Evolutionary conservation across 495 filamentous ascomycete genomes (phyloP), one percentile per base, ranked within the genome.

Genomic region (Annulohypoxylon moriforme): DNA sequence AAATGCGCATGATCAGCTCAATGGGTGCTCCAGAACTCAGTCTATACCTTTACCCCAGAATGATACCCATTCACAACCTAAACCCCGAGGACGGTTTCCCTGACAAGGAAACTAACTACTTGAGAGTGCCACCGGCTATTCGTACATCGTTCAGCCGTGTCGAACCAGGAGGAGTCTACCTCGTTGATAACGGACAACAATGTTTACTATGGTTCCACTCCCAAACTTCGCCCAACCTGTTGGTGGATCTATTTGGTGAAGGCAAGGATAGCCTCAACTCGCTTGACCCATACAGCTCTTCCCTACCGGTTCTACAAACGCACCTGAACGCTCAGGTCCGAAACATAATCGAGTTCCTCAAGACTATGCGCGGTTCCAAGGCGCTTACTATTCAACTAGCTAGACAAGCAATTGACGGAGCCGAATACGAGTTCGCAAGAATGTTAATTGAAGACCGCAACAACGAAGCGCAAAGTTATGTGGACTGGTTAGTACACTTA

Each of bases 401-500:
- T 6, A 85, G 96, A 25, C 96, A 99, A 81, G 94, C 94, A 0
- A 83, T 98, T 2, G 96, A 99, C 74, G 96, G 96, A 0, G 93
- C 94, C 1, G 96, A 99, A 81, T 98, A 92, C 70, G 96, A 99
- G 80, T 99, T 98, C 82, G 96, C 96, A 42, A 83, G 94, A 44
- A 81, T 94, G 78, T 80, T 99, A 71, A 88, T 97, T 56, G 96
- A 99, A 82, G 96, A 99, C 77, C 87, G 96, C 69, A 98, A 98
- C 80, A 97, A 96, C 70, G 96, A 99, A 81, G 96, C 96, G 33
- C 93, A 95, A 80, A 95, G 91, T 72, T 98, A 99, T 81, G 96
- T 98, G 16, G 96, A 99, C 81, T 99, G 96, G 96, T 81, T 99
- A 79, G 96, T 99, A 60, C 93, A 97, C 81, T 83, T 98, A 55